Percentiles rank a stretch among this genome's conserved stretches.
These are phyloP conservation scores for Corylus avellana DNA, from an alignment of 306 rosid genomes.

Conservation along the genomic window DNA sequence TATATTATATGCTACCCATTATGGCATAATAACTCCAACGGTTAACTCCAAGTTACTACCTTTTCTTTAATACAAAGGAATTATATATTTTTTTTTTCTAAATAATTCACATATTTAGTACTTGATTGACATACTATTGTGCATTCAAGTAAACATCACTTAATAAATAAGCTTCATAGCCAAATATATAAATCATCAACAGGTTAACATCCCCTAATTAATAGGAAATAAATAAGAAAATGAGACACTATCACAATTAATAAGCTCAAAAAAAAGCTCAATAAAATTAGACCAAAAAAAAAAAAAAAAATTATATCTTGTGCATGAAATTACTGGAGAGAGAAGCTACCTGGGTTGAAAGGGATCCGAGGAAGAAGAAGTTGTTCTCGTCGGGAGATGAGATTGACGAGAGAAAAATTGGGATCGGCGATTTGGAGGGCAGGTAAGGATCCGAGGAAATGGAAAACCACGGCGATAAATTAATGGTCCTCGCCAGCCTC, in stretches of 20 bases:
- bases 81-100: neutral
- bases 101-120: neutral
- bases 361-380: neutral
- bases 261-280: neutral
- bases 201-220: neutral
- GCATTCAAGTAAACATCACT: neutral
- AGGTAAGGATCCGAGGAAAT: conserved; percentile 49
- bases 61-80: neutral
- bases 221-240: neutral
- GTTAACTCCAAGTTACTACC: neutral
- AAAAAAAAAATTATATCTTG: neutral
- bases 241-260: neutral
- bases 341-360: conserved; percentile 11
- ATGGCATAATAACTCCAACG: neutral
- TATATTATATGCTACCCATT: neutral
- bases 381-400: neutral
- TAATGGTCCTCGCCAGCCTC: conserved; percentile 30
- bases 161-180: neutral
- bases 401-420: neutral
- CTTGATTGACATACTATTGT: neutral
- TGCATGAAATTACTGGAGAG: neutral
- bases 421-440: conserved; percentile 46
- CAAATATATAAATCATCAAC: neutral
- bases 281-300: neutral
- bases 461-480: conserved; percentile 45